These are phyloP conservation scores for Aspergillus sp. DNA, from an alignment of 2,329 filamentous ascomycete species.

Conservation along the genomic window DNA sequence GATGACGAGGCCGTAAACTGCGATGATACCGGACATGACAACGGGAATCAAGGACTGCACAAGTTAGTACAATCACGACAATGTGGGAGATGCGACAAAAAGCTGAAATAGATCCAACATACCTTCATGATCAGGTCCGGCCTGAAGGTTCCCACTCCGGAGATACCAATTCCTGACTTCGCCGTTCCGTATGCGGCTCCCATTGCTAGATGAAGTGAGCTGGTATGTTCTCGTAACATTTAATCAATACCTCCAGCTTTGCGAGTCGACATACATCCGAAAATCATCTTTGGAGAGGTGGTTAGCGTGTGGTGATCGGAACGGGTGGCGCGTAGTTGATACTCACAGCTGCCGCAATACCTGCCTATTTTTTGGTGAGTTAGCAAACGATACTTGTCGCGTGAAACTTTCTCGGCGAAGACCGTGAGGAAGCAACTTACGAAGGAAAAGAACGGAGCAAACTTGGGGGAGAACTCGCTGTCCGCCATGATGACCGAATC, in stretches of 20 bases:
- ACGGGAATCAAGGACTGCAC: slow-evolving; percentile 54
- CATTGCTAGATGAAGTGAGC: slow-evolving; percentile 51
- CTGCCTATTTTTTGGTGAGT: slow-evolving; percentile 41
- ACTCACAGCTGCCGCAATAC: slow-evolving; percentile 53
- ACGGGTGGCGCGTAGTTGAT: slow-evolving; percentile 1
- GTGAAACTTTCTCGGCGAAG: not conserved
- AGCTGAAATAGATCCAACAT: slow-evolving; percentile 19
- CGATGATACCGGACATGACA: slow-evolving; percentile 98
- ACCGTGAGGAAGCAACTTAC: slow-evolving; percentile 45
- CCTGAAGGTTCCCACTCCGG: slow-evolving; percentile 66
- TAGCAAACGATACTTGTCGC: slow-evolving; percentile 21
- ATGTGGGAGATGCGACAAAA: not conserved
- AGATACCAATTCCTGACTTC: slow-evolving; percentile 68
- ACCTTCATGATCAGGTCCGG: slow-evolving; percentile 71
- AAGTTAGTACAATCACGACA: not conserved
- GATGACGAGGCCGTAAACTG: slow-evolving; percentile 96
- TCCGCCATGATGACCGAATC: slow-evolving; percentile 41
- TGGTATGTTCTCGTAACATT: slow-evolving; percentile 4
- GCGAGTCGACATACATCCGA: slow-evolving; percentile 48
- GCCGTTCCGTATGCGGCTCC: slow-evolving; percentile 69
- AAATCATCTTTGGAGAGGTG: slow-evolving; percentile 48
- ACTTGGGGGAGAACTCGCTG: slow-evolving; percentile 61
- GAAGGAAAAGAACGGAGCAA: slow-evolving; percentile 70
- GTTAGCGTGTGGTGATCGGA: slow-evolving; percentile 26
- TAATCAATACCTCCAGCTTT: slow-evolving; percentile 11